Percentiles rank a stretch among this genome's conserved stretches.
These are phyloP conservation scores for Boletellus ananas DNA, from an alignment of 768 basidiomycete genomes.

Conservation along the genomic window DNA sequence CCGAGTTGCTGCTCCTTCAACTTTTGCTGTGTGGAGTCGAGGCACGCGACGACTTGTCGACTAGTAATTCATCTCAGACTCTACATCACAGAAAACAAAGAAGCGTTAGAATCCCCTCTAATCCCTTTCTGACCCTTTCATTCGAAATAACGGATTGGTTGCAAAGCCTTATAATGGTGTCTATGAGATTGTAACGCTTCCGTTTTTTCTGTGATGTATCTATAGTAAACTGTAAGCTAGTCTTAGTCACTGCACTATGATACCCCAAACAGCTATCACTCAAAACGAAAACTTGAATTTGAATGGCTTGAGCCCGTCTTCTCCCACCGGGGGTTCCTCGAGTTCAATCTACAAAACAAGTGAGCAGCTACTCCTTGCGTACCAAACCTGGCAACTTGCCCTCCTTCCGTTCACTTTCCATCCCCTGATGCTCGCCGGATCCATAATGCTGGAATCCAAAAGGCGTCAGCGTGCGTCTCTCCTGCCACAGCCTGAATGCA, in stretches of 20 bases:
- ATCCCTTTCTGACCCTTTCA: too few species aligned
- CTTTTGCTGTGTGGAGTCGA: too few species aligned
- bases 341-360: not conserved
- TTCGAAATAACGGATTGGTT: too few species aligned
- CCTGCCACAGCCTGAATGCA: not conserved
- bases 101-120: too few species aligned
- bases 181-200: too few species aligned
- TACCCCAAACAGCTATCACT: too few species aligned
- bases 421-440: not conserved
- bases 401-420: not conserved
- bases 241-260: too few species aligned
- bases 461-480: not conserved
- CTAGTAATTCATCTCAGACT: too few species aligned
- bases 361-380: not conserved
- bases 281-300: slow-evolving; percentile 6
- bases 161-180: too few species aligned
- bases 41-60: not conserved
- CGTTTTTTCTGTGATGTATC: too few species aligned
- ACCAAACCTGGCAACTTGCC: not conserved
- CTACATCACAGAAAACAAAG: too few species aligned
- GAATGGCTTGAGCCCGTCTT: not conserved
- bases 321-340: not conserved
- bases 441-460: not conserved
- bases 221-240: too few species aligned
- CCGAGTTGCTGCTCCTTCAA: not conserved